phyloP scores from a whole-genome alignment of 2,329 filamentous ascomycete species.

The Aureobasidium zeae region DNA sequence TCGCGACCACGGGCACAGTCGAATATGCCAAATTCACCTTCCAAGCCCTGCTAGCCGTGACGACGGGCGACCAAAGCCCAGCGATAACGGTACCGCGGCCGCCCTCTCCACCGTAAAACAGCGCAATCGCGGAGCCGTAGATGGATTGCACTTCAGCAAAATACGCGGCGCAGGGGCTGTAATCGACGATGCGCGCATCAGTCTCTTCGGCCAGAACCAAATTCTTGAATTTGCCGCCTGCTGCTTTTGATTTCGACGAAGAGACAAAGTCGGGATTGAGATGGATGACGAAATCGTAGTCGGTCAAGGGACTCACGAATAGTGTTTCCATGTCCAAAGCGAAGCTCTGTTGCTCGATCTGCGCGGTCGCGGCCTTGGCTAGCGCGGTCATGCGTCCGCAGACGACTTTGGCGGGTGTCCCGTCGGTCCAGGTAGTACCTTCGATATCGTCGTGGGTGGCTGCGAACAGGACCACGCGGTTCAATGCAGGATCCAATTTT shows the following conservation, averaged over 20 bases:
- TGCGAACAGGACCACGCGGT: constrained; percentile 69
- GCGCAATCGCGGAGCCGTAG: constrained; percentile 63
- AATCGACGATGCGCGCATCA: constrained; percentile 40
- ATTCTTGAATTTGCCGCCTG: constrained; percentile 63
- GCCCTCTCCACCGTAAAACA: constrained; percentile 61
- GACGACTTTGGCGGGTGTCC: constrained; percentile 66
- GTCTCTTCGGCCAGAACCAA: constrained; percentile 50
- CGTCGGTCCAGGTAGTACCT: constrained; percentile 72
- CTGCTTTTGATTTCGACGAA: constrained; percentile 28
- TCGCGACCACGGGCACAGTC: constrained; percentile 49
- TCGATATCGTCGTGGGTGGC: constrained; percentile 69
- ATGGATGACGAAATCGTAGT: constrained; percentile 81
- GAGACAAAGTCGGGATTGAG: constrained; percentile 48
- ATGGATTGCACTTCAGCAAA: constrained; percentile 56
- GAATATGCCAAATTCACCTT: constrained; percentile 63
- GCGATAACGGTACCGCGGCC: constrained; percentile 51
- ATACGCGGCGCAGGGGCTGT: constrained; percentile 54
- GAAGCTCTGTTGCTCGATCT: constrained; percentile 31
- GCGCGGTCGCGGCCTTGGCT: constrained; percentile 62
- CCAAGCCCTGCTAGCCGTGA: constrained; percentile 49
- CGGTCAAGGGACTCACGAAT: constrained; percentile 62
- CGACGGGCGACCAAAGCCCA: constrained; percentile 56
- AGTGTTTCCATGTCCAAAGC: constrained; percentile 45
- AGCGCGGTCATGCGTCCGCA: constrained; percentile 75
- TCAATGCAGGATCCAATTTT: constrained; percentile 80